These are phyloP conservation scores for Sorghum bicolor DNA, from an alignment of 176 grass and related monocot genomes.

Conservation along the genomic window DNA sequence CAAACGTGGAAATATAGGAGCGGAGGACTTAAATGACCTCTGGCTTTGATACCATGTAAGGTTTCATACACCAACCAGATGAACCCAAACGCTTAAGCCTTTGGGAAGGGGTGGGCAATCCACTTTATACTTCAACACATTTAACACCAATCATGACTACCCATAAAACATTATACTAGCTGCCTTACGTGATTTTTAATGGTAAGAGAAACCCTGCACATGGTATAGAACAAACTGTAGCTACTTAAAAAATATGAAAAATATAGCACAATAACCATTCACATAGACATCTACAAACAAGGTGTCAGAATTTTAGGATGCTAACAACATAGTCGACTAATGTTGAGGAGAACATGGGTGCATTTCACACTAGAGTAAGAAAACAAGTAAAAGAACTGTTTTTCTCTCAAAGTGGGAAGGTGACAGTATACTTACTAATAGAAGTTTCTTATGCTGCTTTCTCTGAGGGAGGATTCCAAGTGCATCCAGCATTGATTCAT, in stretches of 20 bases:
- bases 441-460: conserved; percentile 97
- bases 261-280: not conserved
- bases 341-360: conserved; percentile 16
- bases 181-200: not conserved
- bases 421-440: conserved; percentile 65
- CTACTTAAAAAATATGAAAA: conserved; percentile 9
- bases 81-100: not conserved
- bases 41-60: not conserved
- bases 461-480: conserved; percentile 99
- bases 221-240: conserved; percentile 4
- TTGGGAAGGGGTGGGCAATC: no score
- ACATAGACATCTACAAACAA: conserved; percentile 8
- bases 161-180: not conserved
- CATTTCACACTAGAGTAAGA: conserved; percentile 15
- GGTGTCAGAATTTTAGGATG: not conserved
- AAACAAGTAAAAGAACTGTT: conserved; percentile 8
- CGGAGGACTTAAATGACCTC: not conserved
- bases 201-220: not conserved
- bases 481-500: conserved; percentile 95
- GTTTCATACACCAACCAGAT: not conserved
- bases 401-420: conserved; percentile 24
- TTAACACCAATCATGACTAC: not conserved
- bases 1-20: not conserved
- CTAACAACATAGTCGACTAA: conserved; percentile 2
- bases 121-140: not conserved